Base-by-base conservation (phyloP, 805 yeast species). In the Kodamaea hsintzibuensis region DNA sequence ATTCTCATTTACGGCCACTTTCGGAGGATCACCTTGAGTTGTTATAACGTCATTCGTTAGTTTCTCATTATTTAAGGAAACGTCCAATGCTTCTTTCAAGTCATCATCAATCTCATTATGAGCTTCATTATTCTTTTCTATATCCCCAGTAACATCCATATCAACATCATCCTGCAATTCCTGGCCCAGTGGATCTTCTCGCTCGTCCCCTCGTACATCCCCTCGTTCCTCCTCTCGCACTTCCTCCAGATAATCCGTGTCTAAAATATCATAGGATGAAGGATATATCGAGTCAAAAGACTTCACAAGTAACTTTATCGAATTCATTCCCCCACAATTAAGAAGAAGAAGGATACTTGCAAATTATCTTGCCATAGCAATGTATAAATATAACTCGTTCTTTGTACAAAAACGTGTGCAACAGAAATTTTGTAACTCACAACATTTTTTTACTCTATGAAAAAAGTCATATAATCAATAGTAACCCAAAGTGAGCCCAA, bases 281-380 rank as follows among this genome's bases (percentile, higher is more conserved):
- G 64, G 62, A 57, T 66, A 65, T 10, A 66, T 51, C 42, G 55
- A 59, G 51, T 72, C 76, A 45, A 72, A 53, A 16, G 75, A 71
- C 56, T 62, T 65, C 43, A 70, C 74, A 46, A 72, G 55, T 13
- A 68, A 60, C 53, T 70, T 71, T 27, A 72, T 63, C 22, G 74
- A 70, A 59, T 72, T 72, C 77, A 72, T 72, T 48, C 33, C 46
- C 7, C 44, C 4, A 40, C 44, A 40, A 40, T 40, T 40, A 17
- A 40, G 25, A 19, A 40, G 19, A 19, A 19, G 19, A 40, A 17
- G 44, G 19, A 17, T 40, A 25, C 19, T 40, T 40, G 13, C 19
- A 30, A 38, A 30, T 39, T 46, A 19, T n/a, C 44, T 46, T 39
- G 47, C 47, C 40, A 14, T 40, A 35, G 42, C 25, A 46, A 46